Evolutionary conservation across 2,329 filamentous ascomycete genomes (phyloP).

Genomic region (Aspergillus flavus): DNA sequence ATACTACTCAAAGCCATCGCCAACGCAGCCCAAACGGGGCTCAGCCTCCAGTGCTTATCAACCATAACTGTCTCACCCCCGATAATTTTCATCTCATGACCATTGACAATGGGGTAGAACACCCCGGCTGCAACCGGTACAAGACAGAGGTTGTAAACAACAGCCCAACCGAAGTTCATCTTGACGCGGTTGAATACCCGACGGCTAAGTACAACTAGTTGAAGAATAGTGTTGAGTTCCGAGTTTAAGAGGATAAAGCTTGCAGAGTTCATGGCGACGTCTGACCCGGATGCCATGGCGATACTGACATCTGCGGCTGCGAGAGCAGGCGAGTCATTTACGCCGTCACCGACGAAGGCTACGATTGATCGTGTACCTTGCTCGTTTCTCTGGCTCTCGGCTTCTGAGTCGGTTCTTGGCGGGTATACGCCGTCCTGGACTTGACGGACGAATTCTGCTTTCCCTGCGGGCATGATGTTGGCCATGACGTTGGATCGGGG

Average conservation of each 20-base stretch:
- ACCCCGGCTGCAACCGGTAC: constrained; percentile 81
- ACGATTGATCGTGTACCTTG: constrained; percentile 57
- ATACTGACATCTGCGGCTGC: constrained; percentile 81
- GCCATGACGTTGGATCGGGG: constrained; percentile 74
- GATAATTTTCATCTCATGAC: constrained; percentile 36
- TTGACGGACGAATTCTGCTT: constrained; percentile 53
- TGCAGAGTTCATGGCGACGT: constrained; percentile 79
- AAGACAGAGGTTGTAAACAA: constrained; percentile 77
- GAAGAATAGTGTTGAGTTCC: constrained; percentile 69
- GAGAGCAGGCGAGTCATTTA: constrained; percentile 82
- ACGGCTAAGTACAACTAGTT: constrained; percentile 70
- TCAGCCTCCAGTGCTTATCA: constrained; percentile 48
- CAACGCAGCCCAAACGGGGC: constrained; percentile 74
- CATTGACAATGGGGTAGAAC: constrained; percentile 63
- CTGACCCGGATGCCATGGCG: constrained; percentile 76
- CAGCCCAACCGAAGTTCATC: constrained; percentile 84
- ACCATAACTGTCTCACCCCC: constrained; percentile 37
- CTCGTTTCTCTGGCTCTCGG: constrained; percentile 14
- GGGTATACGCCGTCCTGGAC: constrained; percentile 33
- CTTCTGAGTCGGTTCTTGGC: constrained; percentile 5
- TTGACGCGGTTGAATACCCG: constrained; percentile 76
- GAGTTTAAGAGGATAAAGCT: constrained; percentile 79
- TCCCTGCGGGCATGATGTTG: constrained; percentile 81
- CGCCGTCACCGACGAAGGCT: constrained; percentile 84
- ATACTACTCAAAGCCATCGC: constrained; percentile 94